Conservation (phyloP, 23 red algal species). For the Agarophyton chilense region DNA sequence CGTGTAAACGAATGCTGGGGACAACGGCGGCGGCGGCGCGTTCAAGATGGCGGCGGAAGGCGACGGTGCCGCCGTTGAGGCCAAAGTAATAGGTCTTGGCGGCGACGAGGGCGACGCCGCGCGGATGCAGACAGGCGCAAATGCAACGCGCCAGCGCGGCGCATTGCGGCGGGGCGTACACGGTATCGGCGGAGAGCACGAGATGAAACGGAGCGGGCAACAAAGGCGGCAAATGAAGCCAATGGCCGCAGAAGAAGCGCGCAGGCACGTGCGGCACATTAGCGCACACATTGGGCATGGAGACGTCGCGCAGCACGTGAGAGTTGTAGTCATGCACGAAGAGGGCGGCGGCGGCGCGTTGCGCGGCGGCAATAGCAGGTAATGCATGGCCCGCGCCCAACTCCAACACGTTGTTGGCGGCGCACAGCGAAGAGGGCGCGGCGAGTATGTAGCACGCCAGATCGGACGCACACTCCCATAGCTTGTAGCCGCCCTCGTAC, state of each 20-base stretch:
- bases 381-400: slow-evolving; percentile 89
- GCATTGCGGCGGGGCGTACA: slow-evolving; percentile 55
- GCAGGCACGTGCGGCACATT: slow-evolving; percentile 42
- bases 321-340: slow-evolving; percentile 85
- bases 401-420: slow-evolving; percentile 57
- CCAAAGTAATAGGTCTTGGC: slow-evolving; percentile 96
- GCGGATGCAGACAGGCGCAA: neutral
- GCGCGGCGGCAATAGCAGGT: slow-evolving; percentile 68
- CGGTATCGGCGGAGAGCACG: slow-evolving; percentile 65
- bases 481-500: slow-evolving; percentile 95
- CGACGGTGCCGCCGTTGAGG: slow-evolving; percentile 73
- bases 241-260: slow-evolving; percentile 53
- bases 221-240: slow-evolving; percentile 34
- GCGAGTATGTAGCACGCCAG: slow-evolving; percentile 30
- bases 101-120: slow-evolving; percentile 72
- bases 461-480: slow-evolving; percentile 87
- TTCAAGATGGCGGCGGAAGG: slow-evolving; percentile 25
- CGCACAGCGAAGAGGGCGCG: neutral
- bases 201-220: slow-evolving; percentile 44
- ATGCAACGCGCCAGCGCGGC: slow-evolving; percentile 46
- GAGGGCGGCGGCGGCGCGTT: slow-evolving; percentile 24
- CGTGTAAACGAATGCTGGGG: neutral
- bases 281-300: slow-evolving; percentile 49
- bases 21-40: neutral
- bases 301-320: slow-evolving; percentile 55